phyloP scores from a whole-genome alignment of 352 stramenopile species.

The Pythium dissimile region DNA sequence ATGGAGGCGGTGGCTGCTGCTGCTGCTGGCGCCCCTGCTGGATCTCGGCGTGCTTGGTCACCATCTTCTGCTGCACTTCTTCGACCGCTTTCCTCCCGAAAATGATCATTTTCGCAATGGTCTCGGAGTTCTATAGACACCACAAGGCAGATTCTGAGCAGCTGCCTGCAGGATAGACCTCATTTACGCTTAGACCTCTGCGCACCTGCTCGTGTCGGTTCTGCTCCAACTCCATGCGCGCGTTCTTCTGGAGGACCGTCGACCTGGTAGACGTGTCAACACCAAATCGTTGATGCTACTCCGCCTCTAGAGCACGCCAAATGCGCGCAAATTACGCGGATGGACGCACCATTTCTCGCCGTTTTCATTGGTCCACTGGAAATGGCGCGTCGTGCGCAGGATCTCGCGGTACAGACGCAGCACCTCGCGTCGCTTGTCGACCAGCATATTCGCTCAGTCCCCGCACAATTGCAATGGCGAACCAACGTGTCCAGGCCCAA shows the following conservation, averaged over 20 bases:
- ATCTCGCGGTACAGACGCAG: conserved; percentile 81
- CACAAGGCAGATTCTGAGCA: too few species aligned
- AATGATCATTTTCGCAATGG: conserved; percentile 75
- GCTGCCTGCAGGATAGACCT: too few species aligned
- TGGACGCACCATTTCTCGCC: conserved; percentile 56
- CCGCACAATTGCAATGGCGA: too few species aligned
- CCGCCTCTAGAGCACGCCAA: not conserved
- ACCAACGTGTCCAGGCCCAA: not conserved
- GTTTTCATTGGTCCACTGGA: conserved; percentile 73
- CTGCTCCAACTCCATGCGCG: conserved; percentile 78
- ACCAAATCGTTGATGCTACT: not conserved
- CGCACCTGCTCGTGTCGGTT: conserved; percentile 68
- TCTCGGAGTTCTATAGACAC: conserved; percentile 52
- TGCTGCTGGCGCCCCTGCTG: conserved; percentile 9
- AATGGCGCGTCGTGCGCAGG: conserved; percentile 66
- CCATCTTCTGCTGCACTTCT: conserved; percentile 73
- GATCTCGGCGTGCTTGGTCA: conserved; percentile 21
- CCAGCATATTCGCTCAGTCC: conserved; percentile 26
- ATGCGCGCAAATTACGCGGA: not conserved
- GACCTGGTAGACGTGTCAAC: too few species aligned
- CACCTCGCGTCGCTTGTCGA: conserved; percentile 73
- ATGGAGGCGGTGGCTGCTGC: conserved; percentile 1
- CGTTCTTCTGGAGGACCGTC: conserved; percentile 62
- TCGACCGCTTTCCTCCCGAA: conserved; percentile 75
- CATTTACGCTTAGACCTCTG: not conserved